These are phyloP conservation scores for Xenosphaeropsis pyriputrescens DNA, from an alignment of 2,329 filamentous ascomycete genomes.

Conservation along the genomic window DNA sequence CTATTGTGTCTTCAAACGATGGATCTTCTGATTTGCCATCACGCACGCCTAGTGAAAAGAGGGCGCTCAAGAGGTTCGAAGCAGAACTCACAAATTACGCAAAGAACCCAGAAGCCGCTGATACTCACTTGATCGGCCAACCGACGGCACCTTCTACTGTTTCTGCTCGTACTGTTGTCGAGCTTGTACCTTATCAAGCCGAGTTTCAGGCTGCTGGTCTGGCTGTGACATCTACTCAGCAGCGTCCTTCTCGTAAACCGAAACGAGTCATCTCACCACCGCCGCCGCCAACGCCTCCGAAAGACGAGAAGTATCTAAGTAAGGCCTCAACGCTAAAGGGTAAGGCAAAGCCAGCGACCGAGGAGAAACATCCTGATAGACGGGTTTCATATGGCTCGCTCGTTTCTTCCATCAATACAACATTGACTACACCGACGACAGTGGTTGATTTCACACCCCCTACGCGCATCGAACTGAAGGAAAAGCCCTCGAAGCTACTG, in stretches of 20 bases:
- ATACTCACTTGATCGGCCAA: slow-evolving; percentile 23
- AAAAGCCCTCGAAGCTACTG: too few relatives aligned
- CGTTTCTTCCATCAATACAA: too few relatives aligned
- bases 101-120: slow-evolving; percentile 22
- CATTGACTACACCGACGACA: too few relatives aligned
- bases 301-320: slow-evolving; percentile 5
- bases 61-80: slow-evolving; percentile 24
- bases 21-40: slow-evolving; percentile 15
- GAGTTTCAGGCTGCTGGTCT: slow-evolving; percentile 39
- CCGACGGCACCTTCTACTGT: slow-evolving; percentile 21
- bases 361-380: too few relatives aligned
- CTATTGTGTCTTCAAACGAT: too few relatives aligned
- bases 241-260: slow-evolving; percentile 6
- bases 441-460: too few relatives aligned
- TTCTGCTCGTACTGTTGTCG: slow-evolving; percentile 32
- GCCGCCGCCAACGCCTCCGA: slow-evolving; percentile 4
- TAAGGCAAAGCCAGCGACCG: too few relatives aligned
- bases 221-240: slow-evolving; percentile 38
- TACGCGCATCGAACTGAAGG: too few relatives aligned
- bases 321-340: too few relatives aligned
- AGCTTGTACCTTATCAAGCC: slow-evolving; percentile 34
- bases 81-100: slow-evolving; percentile 26
- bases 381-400: too few relatives aligned
- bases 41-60: slow-evolving; percentile 27
- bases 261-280: slow-evolving; percentile 2